Percentiles rank a stretch among this genome's conserved stretches.
These are phyloP conservation scores for Capsella rubella DNA, from an alignment of 441 rosid genomes.

Conservation along the genomic window DNA sequence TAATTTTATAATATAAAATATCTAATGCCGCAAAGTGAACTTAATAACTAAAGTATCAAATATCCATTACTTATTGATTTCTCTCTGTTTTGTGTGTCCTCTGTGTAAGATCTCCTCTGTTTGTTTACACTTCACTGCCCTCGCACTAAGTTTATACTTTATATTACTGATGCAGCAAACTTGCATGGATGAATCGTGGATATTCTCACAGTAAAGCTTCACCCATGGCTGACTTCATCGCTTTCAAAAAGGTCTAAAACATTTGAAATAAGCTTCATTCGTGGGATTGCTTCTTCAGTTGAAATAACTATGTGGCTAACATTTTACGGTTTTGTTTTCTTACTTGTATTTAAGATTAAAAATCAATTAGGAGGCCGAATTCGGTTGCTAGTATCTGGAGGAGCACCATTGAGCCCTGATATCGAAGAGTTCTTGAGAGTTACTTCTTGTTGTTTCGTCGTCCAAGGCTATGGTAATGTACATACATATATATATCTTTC, in stretches of 20 bases:
- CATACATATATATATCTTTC: conserved; percentile 8
- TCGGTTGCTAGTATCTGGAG: conserved; percentile 81
- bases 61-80: background rate
- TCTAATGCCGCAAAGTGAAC: background rate
- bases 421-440: conserved; percentile 94
- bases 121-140: background rate
- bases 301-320: background rate
- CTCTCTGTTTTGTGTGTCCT: background rate
- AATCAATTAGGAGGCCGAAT: conserved; percentile 84
- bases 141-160: background rate
- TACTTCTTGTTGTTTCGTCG: conserved; percentile 78
- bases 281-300: background rate
- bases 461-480: conserved; percentile 80
- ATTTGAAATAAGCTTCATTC: background rate
- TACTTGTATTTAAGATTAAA: conserved; percentile 61
- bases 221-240: conserved; percentile 79
- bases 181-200: conserved; percentile 82
- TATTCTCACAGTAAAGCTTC: conserved; percentile 81
- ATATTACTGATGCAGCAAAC: conserved; percentile 64
- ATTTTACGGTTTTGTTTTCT: background rate
- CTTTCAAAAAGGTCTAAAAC: conserved; percentile 81
- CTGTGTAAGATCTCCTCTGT: background rate
- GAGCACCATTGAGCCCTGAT: conserved; percentile 79
- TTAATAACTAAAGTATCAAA: background rate
- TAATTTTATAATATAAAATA: too few relatives aligned